Evolutionary conservation across 192 early-diverging fungal genomes (phyloP), one percentile per base, ranked within the genome.

Genomic region (Coemansia reversa): DNA sequence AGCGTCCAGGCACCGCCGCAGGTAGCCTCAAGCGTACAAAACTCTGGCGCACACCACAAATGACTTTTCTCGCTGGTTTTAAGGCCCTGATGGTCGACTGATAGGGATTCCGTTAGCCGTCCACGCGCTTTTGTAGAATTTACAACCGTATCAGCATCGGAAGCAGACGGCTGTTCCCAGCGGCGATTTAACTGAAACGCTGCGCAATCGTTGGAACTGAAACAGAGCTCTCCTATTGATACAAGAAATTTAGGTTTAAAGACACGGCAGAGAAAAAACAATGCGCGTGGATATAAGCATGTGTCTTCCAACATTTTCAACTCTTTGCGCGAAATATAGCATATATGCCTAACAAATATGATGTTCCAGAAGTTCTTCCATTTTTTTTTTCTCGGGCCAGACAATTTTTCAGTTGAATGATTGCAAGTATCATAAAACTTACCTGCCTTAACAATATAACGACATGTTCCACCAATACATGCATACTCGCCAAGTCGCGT

Each of bases 1-100:
- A 84, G 68, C 24, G 83, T 81, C 86, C 86, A 88, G 12, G 84
- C 85, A 20, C 84, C 83, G 29, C 79, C 85, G 58, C 88, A 89
- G 0, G 74, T 78, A 8, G 86, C 86, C 47, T 84, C 88, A 12
- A 88, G 60, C 7, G 86, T 87, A 63, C 86, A 88, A 42, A 79
- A 76, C 14, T 75, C 62, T 9, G 86, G 82, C 1, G 78, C 72
- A 61, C 88, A 78, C 62, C 68, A 70, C 22, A 49, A 33, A 5
- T 30, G 19, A 4, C 27, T 50, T 5, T 39, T 39, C 12, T 11
- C 35, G 8, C 35, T 39, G 35, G 2, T 39, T 12, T 39, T 39
- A 1, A 49, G n/a, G 6, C 30, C 32, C 18, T 49, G 23, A 14
- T 29, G 42, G 48, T 63, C 42, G 24, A 64, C 28, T 72, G 78